These are phyloP conservation scores for Fusarium sp. DNA, from an alignment of 2,329 filamentous ascomycete species.

Conservation along the genomic window DNA sequence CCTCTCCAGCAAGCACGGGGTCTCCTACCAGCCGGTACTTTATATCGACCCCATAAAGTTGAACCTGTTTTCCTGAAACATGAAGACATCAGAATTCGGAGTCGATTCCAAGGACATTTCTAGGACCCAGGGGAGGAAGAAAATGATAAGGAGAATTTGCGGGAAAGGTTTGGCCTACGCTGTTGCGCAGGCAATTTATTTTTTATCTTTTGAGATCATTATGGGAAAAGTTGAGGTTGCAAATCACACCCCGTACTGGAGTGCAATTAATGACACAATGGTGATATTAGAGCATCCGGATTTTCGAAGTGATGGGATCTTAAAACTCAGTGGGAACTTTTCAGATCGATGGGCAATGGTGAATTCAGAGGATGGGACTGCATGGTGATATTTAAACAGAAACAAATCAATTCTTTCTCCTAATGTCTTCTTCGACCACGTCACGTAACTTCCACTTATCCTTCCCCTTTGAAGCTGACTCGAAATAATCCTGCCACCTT, in stretches of 20 bases:
- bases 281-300: not conserved
- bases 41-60: not conserved
- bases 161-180: not conserved
- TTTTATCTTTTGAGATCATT: slow-evolving; percentile 4
- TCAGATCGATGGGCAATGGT: slow-evolving; percentile 1
- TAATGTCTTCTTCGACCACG: not conserved
- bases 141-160: not conserved
- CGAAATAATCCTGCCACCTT: slow-evolving; percentile 32
- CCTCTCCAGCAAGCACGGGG: slow-evolving; percentile 6
- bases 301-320: slow-evolving; percentile 1
- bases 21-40: slow-evolving; percentile 39
- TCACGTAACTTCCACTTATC: not conserved
- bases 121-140: slow-evolving; percentile 5
- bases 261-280: not conserved
- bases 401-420: not conserved
- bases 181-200: not conserved
- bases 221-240: slow-evolving; percentile 4
- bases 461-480: not conserved
- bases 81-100: not conserved
- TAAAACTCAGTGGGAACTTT: slow-evolving; percentile 10
- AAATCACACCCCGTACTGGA: not conserved
- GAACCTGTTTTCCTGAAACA: not conserved
- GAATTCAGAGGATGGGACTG: not conserved
- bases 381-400: slow-evolving; percentile 5
- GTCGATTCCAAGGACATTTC: not conserved